These are phyloP conservation scores for Pythium volutum DNA, from an alignment of 352 stramenopile species.

Conservation along the genomic window DNA sequence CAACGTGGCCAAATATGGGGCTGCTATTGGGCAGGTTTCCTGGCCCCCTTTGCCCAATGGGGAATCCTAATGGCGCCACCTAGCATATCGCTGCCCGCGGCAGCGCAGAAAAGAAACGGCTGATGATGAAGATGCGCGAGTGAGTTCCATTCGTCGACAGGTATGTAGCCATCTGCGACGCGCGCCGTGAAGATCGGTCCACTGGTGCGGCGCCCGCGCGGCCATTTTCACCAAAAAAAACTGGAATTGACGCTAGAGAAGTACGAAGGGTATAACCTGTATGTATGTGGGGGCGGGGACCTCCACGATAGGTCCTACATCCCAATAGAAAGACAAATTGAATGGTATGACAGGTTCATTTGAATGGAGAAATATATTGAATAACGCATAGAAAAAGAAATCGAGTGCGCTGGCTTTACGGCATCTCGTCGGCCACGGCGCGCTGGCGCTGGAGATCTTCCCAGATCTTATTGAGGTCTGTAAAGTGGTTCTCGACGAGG, in stretches of 20 bases:
- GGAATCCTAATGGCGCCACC: constrained; percentile 11
- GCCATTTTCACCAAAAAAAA: constrained; percentile 1
- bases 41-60: constrained; percentile 12
- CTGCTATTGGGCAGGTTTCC: constrained; percentile 27
- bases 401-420: constrained; percentile 12
- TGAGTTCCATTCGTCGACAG: constrained; percentile 19
- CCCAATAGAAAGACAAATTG: no score
- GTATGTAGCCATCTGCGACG: constrained; percentile 26
- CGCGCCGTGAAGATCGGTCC: constrained; percentile 5
- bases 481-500: constrained; percentile 63
- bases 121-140: not conserved
- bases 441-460: constrained; percentile 35
- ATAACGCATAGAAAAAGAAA: constrained; percentile 1
- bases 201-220: not conserved
- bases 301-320: no score
- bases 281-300: no score
- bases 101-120: constrained; percentile 21
- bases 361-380: not conserved
- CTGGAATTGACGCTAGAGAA: not conserved
- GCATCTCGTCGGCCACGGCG: constrained; percentile 26
- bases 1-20: constrained; percentile 25
- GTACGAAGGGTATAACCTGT: no score
- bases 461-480: constrained; percentile 60
- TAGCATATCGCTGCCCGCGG: not conserved
- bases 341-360: no score